phyloP scores from a whole-genome alignment of 2,329 filamentous ascomycete species.

The Venturia aucupariae region DNA sequence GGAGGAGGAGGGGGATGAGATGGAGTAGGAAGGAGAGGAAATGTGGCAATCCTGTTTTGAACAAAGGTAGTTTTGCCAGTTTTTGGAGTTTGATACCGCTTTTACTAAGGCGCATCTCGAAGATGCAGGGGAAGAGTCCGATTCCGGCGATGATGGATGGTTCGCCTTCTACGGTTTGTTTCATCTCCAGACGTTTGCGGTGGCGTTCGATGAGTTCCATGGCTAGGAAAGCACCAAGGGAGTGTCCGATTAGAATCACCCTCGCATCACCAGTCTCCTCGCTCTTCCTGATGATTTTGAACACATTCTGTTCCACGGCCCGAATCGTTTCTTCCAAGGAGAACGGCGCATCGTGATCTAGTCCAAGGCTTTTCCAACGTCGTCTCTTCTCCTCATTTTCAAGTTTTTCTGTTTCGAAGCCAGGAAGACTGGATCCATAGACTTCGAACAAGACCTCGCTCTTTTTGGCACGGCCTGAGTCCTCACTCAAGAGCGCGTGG shows the following conservation, averaged over 20 bases:
- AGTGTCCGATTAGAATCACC: conserved; percentile 37
- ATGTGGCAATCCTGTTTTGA: conserved; percentile 18
- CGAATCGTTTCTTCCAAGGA: conserved; percentile 43
- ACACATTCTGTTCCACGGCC: conserved; percentile 35
- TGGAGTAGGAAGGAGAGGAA: conserved; percentile 35
- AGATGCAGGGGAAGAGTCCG: conserved; percentile 39
- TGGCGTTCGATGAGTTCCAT: conserved; percentile 32
- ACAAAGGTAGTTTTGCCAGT: conserved; percentile 13
- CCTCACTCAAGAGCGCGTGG: conserved; percentile 38
- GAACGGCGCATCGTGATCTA: conserved; percentile 21
- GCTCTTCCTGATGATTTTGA: conserved; percentile 16
- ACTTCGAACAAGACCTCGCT: conserved; percentile 24
- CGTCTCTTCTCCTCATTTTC: conserved; percentile 17
- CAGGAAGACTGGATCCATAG: conserved; percentile 32
- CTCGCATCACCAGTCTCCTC: conserved; percentile 8
- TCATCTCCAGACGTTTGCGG: conserved; percentile 11
- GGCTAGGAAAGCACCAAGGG: conserved; percentile 37
- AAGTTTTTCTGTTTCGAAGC: conserved; percentile 30
- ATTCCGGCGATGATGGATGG: conserved; percentile 21
- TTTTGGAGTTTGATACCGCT: conserved; percentile 29
- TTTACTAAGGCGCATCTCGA: conserved; percentile 35
- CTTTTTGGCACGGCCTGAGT: background rate
- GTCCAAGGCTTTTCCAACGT: conserved; percentile 12
- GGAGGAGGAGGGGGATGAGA: background rate
- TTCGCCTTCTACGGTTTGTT: conserved; percentile 21